Conservation (phyloP, 176 grass and related monocot species). For the Leersia perrieri region DNA sequence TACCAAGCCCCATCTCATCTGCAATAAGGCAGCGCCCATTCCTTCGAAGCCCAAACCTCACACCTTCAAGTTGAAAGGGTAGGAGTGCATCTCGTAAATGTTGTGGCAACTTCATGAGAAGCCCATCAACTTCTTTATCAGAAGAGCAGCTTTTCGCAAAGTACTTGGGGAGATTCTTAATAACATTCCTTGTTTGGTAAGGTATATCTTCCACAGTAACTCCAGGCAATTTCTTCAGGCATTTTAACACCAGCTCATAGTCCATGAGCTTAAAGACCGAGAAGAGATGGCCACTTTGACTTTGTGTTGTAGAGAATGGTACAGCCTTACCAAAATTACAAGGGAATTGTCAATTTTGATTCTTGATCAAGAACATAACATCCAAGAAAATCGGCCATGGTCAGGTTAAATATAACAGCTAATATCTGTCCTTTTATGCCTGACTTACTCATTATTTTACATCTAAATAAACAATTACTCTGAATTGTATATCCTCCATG, state of each 20-base stretch:
- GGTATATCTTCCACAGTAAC: slow-evolving; percentile 66
- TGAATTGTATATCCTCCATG: neutral
- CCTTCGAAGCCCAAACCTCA: slow-evolving; percentile 79
- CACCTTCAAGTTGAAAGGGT: slow-evolving; percentile 88
- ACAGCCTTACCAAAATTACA: slow-evolving; percentile 50
- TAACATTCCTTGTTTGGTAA: slow-evolving; percentile 50
- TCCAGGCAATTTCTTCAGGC: slow-evolving; percentile 65
- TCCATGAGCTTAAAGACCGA: slow-evolving; percentile 79
- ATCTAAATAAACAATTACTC: neutral
- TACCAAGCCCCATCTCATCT: slow-evolving; percentile 98
- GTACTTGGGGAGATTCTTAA: slow-evolving; percentile 45
- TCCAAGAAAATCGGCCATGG: neutral
- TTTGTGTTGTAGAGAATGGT: slow-evolving; percentile 57
- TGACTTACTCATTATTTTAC: neutral
- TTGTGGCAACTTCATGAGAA: slow-evolving; percentile 60
- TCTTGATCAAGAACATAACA: slow-evolving; percentile 19
- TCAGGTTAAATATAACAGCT: neutral
- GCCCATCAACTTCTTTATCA: slow-evolving; percentile 69
- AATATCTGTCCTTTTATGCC: neutral
- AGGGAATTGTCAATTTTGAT: slow-evolving; percentile 18
- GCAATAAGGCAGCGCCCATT: slow-evolving; percentile 82
- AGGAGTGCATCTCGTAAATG: slow-evolving; percentile 58
- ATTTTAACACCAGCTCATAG: slow-evolving; percentile 64
- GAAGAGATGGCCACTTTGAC: slow-evolving; percentile 55
- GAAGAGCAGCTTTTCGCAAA: slow-evolving; percentile 37